Base-by-base conservation (phyloP, 768 basidiomycete species). In the Terana coerulea region DNA sequence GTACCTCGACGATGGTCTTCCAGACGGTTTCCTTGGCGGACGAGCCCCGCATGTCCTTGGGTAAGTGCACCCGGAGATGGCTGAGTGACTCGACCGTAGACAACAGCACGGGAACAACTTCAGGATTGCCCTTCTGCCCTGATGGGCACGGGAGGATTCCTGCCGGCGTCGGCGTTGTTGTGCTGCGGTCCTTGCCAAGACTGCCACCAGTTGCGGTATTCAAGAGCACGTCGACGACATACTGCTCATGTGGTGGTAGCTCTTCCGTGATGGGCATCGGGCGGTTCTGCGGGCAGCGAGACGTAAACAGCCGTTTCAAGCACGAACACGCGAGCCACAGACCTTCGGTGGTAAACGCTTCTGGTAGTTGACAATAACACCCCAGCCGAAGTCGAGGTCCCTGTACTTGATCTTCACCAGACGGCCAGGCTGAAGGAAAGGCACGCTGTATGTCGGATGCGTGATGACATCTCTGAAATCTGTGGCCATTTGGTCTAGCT, bases 381-480 rank as follows among this genome's bases (percentile, higher is more conserved):
- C 95, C 97, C 97, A 98, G 9, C 95, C 95, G 67, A 95, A 98
- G 68, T 99, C 89, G 12, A 85, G 71, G 33, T 88, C 85, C 56
- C 86, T 81, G 65, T 97, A 79, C 64, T 88, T 88, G 60, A 99
- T 79, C 62, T 88, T 89, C 42, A 98, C 89, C n/a, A 98, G 75
- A 3, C 97, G 84, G 26, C 97, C 97, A 19, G 85, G 76, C 62
- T 97, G 88, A 10, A 99, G 75, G 78, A 98, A 98, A 0, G 95
- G 94, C 22, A 98, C 68, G n/a, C 87, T 81, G 69, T 98, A 98
- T 2, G 84, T 87, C 2, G 97, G 97, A 63, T 98, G 97, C 0
- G 93, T 95, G 64, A 98, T 81, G 55, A 98, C 93, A 43, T 89
- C 86, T 40, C 85, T 78, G 68, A 98, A 93, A 67, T 99, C 97